phyloP scores from a whole-genome alignment of 768 basidiomycete species.

The Gloeostereum incarnatum region DNA sequence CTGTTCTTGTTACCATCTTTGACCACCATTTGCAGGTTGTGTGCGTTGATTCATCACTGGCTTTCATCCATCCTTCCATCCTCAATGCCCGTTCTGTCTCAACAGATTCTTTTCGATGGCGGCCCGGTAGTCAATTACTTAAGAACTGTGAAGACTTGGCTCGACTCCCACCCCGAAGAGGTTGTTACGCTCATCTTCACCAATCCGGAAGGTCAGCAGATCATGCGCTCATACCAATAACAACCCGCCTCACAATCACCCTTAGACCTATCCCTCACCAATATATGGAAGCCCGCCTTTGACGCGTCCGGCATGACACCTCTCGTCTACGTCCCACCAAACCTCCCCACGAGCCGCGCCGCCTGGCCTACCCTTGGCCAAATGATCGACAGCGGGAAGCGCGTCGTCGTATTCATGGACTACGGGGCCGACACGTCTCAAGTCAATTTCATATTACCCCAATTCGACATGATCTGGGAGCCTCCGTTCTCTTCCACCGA shows the following conservation, averaged over 20 bases:
- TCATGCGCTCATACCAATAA: background rate
- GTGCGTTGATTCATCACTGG: constrained; percentile 14
- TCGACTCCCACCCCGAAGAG: constrained; percentile 34
- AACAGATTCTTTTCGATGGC: constrained; percentile 41
- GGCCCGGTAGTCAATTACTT: constrained; percentile 26
- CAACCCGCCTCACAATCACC: background rate
- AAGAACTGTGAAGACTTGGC: constrained; percentile 24
- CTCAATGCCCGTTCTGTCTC: background rate
- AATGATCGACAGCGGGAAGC: constrained; percentile 33
- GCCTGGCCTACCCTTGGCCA: constrained; percentile 41
- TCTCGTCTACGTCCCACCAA: constrained; percentile 24
- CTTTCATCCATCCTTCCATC: background rate
- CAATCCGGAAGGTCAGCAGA: constrained; percentile 26
- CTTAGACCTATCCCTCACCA: constrained; percentile 16
- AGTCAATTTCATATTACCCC: constrained; percentile 27
- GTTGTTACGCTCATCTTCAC: constrained; percentile 39
- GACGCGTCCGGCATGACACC: constrained; percentile 17
- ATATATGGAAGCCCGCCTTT: constrained; percentile 25
- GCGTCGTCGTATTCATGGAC: constrained; percentile 42
- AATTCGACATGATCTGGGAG: constrained; percentile 33
- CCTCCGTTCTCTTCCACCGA: constrained; percentile 24
- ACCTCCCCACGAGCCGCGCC: constrained; percentile 13
- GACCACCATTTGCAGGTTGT: constrained; percentile 19
- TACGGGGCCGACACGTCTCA: constrained; percentile 16
- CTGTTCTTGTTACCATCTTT: constrained; percentile 1